Evolutionary conservation across 371 early-diverging fungal species (phyloP), one percentile per base, ranked within the genome.

Genomic region (Capillidium rhysosporum): DNA sequence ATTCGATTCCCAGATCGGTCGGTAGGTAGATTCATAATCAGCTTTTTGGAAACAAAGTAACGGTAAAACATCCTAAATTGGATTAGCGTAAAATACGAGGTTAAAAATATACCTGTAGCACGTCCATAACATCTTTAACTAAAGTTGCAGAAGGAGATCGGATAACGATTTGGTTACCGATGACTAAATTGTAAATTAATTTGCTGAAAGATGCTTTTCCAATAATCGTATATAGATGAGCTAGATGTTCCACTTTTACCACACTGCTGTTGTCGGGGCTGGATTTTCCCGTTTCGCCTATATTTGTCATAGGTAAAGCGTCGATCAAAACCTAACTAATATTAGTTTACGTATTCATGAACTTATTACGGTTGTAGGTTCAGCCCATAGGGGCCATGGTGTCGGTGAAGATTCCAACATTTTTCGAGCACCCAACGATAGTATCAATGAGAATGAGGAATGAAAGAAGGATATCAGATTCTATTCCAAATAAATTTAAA

Each of bases 391-490:
- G 1, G 25, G 20, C 41, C 40, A 43, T 1, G 48, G 52, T 26
- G 28, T 52, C 8, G 10, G 21, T 14, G n/a, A n/a, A 14, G 52
- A 52, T 54, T 60, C 60, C 31, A 44, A 40, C 21, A 60, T 59
- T 54, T 68, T 65, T 44, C 65, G 59, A 9, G 66, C 66, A 20
- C 71, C 67, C 29, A 72, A 41, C 41, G 71, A 71, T 14, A 76
- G 61, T 30, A 69, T 71, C 46, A 67, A 71, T 46, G 72, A 69
- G 53, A 75, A 73, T 55, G 69, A 66, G 5, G 62, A 64, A 58
- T 76, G 77, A 30, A 76, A 63, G 41, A 70, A 65, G 25, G 63
- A 62, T 57, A 69, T 72, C 46, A 71, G 63, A 56, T 73, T 68
- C 70, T 73, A 56, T 38, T 30, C 10, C n/a, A n/a, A n/a, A n/a